Evolutionary conservation across 768 basidiomycete species (phyloP), one percentile per base, ranked within the genome.

Genomic region (Phlebiopsis gigantea): DNA sequence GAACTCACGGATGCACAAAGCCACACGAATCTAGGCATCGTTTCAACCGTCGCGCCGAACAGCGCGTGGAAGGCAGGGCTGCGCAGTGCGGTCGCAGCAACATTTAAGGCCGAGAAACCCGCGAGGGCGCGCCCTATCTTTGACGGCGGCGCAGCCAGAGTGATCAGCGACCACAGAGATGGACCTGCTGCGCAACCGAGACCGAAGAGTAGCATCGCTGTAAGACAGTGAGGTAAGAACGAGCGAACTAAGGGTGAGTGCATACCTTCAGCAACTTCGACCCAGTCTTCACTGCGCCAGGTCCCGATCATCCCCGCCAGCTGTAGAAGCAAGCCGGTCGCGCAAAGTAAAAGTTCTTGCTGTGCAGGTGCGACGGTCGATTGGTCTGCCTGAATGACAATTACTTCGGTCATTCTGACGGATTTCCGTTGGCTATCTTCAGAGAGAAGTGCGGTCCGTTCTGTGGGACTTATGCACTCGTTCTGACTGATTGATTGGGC

Each of bases 41-140:
- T n/a, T 17, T 41, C 24, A 12, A 56, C 10, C 21, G 55, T 56
- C n/a, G 55, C 55, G 24, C 34, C 25, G 45, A 42, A 56, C 21
- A 56, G 14, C 22, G 15, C 17, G 55, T 29, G 17, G 24, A 56
- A 26, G 4, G 46, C 43, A 7, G 55, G 55, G 17, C 31, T 34
- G 14, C 55, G 44, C 46, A 56, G 43, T 10, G 55, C 55, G 6
- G 28, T 31, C 4, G 29, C 28, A 19, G 31, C 28, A 21, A 25
- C 46, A 22, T 46, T 26, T 8, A 56, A 28, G 1, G 46, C 29
- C 4, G 28, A 30, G 17, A 56, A 15, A 19, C 55, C 45, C 6
- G 55, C 45, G 1, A 56, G 46, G 15, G 48, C 46, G n/a, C 55
- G 55, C 5, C 55, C 55, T n/a, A 34, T 34, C 44, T 48, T 29